Evolutionary conservation across 2,329 filamentous ascomycete genomes (phyloP).

Genomic region (Helotiales sp.): DNA sequence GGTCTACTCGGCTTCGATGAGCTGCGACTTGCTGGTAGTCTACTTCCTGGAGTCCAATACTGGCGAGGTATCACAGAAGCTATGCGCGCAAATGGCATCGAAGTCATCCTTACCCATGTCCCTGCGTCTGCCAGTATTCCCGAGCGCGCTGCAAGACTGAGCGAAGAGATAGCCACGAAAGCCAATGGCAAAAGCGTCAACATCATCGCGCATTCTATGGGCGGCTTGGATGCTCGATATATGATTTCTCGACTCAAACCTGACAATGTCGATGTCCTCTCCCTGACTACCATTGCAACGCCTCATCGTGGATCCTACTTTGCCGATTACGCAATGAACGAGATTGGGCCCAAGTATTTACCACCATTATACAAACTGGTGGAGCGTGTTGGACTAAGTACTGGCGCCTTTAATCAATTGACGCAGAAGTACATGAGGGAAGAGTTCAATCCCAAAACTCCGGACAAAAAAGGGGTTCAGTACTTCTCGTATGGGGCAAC

Average conservation of each 20-base stretch:
- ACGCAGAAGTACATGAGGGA: conserved; percentile 58
- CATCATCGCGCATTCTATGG: conserved; percentile 72
- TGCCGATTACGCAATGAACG: conserved; percentile 53
- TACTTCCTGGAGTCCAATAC: conserved; percentile 59
- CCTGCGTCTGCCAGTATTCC: conserved; percentile 62
- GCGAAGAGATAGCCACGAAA: conserved; percentile 49
- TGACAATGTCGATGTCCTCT: conserved; percentile 43
- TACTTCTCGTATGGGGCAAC: conserved; percentile 65
- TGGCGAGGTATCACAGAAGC: conserved; percentile 65
- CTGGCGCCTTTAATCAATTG: conserved; percentile 61
- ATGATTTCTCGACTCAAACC: conserved; percentile 60
- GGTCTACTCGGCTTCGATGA: conserved; percentile 65
- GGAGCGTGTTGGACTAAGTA: conserved; percentile 53
- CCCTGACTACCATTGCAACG: conserved; percentile 39
- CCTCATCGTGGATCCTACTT: conserved; percentile 45
- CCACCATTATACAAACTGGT: conserved; percentile 56
- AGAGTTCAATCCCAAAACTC: conserved; percentile 58
- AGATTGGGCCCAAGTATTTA: conserved; percentile 47
- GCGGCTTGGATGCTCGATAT: conserved; percentile 64
- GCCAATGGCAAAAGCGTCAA: conserved; percentile 63
- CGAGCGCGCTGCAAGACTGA: conserved; percentile 58
- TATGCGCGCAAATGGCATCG: conserved; percentile 50
- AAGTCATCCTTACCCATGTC: conserved; percentile 61
- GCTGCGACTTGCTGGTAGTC: conserved; percentile 48
- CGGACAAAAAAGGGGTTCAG: conserved; percentile 51